These are phyloP conservation scores for Cerioporus squamosus DNA, from an alignment of 1,284 basidiomycete species.

Conservation along the genomic window DNA sequence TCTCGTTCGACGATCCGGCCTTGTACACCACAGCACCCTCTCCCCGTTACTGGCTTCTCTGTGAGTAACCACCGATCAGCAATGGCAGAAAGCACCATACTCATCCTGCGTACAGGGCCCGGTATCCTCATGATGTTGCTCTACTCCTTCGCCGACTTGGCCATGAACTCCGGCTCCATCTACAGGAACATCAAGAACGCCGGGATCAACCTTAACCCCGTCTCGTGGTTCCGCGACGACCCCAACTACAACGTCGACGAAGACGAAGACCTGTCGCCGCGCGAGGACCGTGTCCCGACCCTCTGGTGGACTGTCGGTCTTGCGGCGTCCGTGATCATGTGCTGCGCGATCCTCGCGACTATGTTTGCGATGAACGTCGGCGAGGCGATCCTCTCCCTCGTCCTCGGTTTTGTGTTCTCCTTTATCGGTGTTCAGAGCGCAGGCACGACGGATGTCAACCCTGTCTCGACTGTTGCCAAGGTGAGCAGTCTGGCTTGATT, in stretches of 20 bases:
- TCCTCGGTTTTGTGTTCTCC: constrained; percentile 71
- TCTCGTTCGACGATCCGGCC: constrained; percentile 49
- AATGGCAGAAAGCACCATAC: not conserved
- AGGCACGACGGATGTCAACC: constrained; percentile 64
- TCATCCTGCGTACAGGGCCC: constrained; percentile 42
- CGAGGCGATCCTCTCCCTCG: constrained; percentile 55
- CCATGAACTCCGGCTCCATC: constrained; percentile 24
- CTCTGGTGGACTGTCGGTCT: constrained; percentile 62
- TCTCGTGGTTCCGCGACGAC: constrained; percentile 25
- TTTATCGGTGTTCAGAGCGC: constrained; percentile 70
- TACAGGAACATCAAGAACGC: constrained; percentile 15
- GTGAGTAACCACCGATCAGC: constrained; percentile 1
- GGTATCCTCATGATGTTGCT: constrained; percentile 61
- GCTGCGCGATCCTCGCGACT: constrained; percentile 58
- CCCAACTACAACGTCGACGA: constrained; percentile 24
- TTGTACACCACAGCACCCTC: constrained; percentile 50
- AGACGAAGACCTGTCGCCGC: constrained; percentile 53
- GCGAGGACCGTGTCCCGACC: constrained; percentile 58
- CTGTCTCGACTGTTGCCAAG: constrained; percentile 60
- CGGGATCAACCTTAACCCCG: constrained; percentile 20
- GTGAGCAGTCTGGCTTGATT: constrained; percentile 24
- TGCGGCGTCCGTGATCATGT: constrained; percentile 52
- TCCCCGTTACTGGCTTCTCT: constrained; percentile 72
- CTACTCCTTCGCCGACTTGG: constrained; percentile 41
- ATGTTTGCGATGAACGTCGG: constrained; percentile 64